phyloP scores from a whole-genome alignment of 1,284 basidiomycete genomes.

The Sanguinoderma infundibulare region DNA sequence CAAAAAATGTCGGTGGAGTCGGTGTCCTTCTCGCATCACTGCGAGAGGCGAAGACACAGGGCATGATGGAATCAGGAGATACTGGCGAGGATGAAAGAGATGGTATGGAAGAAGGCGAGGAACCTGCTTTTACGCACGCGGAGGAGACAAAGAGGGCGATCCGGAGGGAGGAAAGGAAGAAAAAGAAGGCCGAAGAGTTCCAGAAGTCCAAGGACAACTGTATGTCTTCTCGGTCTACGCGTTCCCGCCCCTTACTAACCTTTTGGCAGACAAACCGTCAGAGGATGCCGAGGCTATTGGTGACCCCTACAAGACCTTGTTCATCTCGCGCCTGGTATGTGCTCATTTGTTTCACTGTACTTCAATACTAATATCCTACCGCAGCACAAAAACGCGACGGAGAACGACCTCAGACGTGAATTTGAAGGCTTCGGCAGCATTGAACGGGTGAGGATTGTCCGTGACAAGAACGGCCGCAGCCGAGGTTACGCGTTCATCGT shows the following conservation, averaged over 20 bases:
- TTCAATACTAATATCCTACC: constrained; percentile 26
- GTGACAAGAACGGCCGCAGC: constrained; percentile 86
- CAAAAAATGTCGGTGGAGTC: constrained; percentile 78
- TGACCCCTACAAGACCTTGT: constrained; percentile 98
- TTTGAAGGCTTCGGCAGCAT: constrained; percentile 97
- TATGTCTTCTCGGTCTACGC: constrained; percentile 44
- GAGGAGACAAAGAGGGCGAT: constrained; percentile 82
- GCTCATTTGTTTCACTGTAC: not conserved
- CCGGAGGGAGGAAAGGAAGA: constrained; percentile 79
- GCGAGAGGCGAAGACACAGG: constrained; percentile 76
- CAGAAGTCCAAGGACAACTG: constrained; percentile 84
- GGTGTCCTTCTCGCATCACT: constrained; percentile 74
- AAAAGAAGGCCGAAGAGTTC: constrained; percentile 80
- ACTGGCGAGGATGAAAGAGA: constrained; percentile 55
- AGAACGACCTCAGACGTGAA: constrained; percentile 90
- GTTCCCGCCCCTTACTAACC: constrained; percentile 2
- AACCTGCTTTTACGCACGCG: constrained; percentile 75
- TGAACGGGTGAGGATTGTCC: constrained; percentile 89
- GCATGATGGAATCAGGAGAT: constrained; percentile 49
- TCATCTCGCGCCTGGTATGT: constrained; percentile 89
- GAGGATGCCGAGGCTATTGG: constrained; percentile 94
- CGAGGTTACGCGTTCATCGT: constrained; percentile 97
- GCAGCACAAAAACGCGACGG: constrained; percentile 88
- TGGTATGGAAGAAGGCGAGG: constrained; percentile 80
- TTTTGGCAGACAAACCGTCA: constrained; percentile 78